Evolutionary conservation across 345 rosid genomes (phyloP), one percentile per base, ranked within the genome.

Genomic region (Carallia brachiata): DNA sequence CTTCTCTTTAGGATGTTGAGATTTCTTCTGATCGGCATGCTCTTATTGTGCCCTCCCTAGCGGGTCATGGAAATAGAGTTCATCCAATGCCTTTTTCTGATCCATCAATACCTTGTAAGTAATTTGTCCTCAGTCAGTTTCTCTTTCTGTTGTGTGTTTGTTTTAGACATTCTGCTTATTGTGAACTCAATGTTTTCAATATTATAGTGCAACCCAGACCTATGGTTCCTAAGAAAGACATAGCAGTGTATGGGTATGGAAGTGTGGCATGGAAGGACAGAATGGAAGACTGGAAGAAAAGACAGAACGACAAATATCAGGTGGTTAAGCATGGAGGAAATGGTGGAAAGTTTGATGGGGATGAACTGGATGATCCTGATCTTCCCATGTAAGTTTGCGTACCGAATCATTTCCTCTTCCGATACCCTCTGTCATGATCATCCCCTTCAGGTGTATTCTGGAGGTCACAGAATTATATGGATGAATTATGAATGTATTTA

Each of bases 201-300:
- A 15, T 67, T 72, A 55, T 82, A 90, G 98, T 82, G 81, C 95
- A 86, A 68, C 87, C 98, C 2, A 87, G 98, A 69, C 89, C 96
- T 7, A 94, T 94, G 98, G 96, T 87, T 74, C 97, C 97, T 54
- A 83, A 91, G 79, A 89, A 89, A 80, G 93, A 91, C 73, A 86
- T 87, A 55, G 90, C 96, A 4, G 88, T 86, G 4, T 94, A 91
- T 80, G 97, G 97, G 31, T 91, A 91, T 65, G 97, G 97, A 50
- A 94, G 98, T 68, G 97, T 93, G 44, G 98, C 98, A n/a, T 93
- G 98, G 98, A 94, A 94, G 68, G 93, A 88, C 50, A 84, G 96
- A 67, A 88, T 94, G 92, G 97, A 91, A 75, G 90, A 88, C 7
- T 91, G 98, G 98, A 90, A 86, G 87, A 88, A 75, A 79, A 83